phyloP scores from a whole-genome alignment of 768 basidiomycete genomes.

The Pisolithus sp. region DNA sequence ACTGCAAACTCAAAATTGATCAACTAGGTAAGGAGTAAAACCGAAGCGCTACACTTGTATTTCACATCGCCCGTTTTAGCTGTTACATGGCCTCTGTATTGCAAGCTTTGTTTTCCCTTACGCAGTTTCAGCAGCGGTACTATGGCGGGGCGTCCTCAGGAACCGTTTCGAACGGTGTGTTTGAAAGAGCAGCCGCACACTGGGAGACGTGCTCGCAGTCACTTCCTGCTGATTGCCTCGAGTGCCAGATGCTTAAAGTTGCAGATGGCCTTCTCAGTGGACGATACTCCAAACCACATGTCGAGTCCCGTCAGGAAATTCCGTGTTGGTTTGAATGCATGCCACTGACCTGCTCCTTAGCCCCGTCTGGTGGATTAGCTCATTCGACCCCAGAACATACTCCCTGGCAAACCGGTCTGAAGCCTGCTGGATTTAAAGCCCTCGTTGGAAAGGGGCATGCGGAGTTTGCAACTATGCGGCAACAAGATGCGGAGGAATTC shows the following conservation, averaged over 20 bases:
- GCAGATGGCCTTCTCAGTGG: constrained; percentile 91
- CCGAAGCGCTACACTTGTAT: background rate
- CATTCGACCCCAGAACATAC: constrained; percentile 21
- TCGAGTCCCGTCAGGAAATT: constrained; percentile 20
- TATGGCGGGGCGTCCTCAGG: constrained; percentile 21
- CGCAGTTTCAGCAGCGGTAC: constrained; percentile 73
- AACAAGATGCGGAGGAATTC: constrained; percentile 97
- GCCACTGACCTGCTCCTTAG: constrained; percentile 11
- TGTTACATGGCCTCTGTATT: constrained; percentile 97
- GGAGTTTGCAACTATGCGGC: constrained; percentile 94
- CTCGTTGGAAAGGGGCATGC: constrained; percentile 89
- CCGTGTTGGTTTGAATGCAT: constrained; percentile 5
- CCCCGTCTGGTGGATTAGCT: constrained; percentile 27
- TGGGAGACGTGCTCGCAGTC: constrained; percentile 53
- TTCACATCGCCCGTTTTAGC: constrained; percentile 33
- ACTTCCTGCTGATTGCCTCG: constrained; percentile 80
- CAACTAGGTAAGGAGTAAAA: background rate
- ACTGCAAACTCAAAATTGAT: background rate
- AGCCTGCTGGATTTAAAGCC: constrained; percentile 78
- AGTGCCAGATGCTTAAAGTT: constrained; percentile 91
- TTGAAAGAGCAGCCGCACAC: constrained; percentile 42
- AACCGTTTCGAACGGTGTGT: constrained; percentile 4
- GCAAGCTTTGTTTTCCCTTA: constrained; percentile 79
- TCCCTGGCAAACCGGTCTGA: constrained; percentile 66
- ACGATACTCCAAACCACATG: constrained; percentile 69